Evolutionary conservation across 2,329 filamentous ascomycete species (phyloP).

Genomic region (Neurospora sp.): DNA sequence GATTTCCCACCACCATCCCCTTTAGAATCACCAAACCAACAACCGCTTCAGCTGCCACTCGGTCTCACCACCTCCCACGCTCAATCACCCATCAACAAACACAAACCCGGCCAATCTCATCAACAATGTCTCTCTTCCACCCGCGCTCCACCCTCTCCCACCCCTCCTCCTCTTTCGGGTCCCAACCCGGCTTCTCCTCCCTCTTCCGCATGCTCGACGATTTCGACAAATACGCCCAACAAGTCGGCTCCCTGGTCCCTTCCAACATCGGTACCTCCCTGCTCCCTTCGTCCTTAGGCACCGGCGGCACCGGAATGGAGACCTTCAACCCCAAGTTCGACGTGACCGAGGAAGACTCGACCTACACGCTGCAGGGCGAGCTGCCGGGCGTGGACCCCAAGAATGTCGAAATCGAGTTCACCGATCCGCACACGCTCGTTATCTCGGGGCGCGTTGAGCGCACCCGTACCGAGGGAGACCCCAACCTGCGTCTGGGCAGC

Average conservation of each 20-base stretch:
- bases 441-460: constrained; percentile 63
- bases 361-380: constrained; percentile 73
- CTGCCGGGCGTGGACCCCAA: constrained; percentile 68
- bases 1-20: not conserved
- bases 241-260: constrained; percentile 2
- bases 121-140: not conserved
- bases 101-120: not conserved
- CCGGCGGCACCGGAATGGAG: not conserved
- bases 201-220: constrained; percentile 58
- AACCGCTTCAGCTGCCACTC: not conserved
- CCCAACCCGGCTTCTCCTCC: constrained; percentile 33
- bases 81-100: not conserved
- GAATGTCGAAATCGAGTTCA: constrained; percentile 70
- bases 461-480: constrained; percentile 34
- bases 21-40: not conserved
- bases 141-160: not conserved
- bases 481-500: constrained; percentile 27
- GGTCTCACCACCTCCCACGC: not conserved
- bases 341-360: constrained; percentile 57
- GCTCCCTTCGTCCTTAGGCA: constrained; percentile 2
- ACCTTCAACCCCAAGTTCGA: constrained; percentile 73
- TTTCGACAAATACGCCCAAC: constrained; percentile 46
- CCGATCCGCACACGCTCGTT: constrained; percentile 62
- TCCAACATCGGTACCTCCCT: constrained; percentile 6
- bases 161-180: not conserved